Conservation (phyloP, 2,329 filamentous ascomycete species). For the Stemphylium beticola region DNA sequence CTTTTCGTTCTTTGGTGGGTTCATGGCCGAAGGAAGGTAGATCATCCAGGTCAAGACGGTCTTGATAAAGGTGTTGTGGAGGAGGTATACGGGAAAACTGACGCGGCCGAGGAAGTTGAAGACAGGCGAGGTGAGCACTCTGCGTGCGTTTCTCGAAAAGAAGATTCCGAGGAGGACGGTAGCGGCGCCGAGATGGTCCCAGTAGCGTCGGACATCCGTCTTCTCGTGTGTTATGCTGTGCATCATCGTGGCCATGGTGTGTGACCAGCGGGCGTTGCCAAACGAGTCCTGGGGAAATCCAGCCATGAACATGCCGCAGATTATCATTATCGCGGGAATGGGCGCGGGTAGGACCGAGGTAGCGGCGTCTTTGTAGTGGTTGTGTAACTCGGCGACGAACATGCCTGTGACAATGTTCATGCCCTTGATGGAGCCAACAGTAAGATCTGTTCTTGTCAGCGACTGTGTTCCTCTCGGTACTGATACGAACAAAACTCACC, state of each 20-base stretch:
- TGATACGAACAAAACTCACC: conserved; percentile 24
- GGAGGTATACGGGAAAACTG: conserved; percentile 68
- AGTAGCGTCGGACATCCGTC: conserved; percentile 58
- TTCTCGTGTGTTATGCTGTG: conserved; percentile 55
- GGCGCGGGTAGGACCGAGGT: conserved; percentile 57
- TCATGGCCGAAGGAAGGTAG: conserved; percentile 51
- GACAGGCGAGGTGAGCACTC: conserved; percentile 60
- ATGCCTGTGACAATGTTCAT: conserved; percentile 69
- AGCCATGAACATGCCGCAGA: conserved; percentile 63
- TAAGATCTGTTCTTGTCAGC: conserved; percentile 38
- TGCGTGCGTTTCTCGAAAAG: conserved; percentile 59
- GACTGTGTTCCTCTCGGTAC: background rate
- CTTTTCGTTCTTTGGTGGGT: conserved; percentile 44
- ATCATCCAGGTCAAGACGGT: conserved; percentile 67
- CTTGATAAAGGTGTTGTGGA: conserved; percentile 67
- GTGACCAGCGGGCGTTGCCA: conserved; percentile 63
- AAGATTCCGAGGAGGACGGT: conserved; percentile 60
- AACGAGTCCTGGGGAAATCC: conserved; percentile 65
- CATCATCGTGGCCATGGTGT: conserved; percentile 53
- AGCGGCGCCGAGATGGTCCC: conserved; percentile 57
- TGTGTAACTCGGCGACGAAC: conserved; percentile 66
- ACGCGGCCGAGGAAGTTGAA: conserved; percentile 69
- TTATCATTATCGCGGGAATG: conserved; percentile 58
- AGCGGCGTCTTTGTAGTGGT: conserved; percentile 57
- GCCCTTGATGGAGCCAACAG: conserved; percentile 47